Percentiles rank a stretch among this genome's conserved stretches.
phyloP scores from a whole-genome alignment of 371 early-diverging fungal species.

The Agmasoma carcini region DNA sequence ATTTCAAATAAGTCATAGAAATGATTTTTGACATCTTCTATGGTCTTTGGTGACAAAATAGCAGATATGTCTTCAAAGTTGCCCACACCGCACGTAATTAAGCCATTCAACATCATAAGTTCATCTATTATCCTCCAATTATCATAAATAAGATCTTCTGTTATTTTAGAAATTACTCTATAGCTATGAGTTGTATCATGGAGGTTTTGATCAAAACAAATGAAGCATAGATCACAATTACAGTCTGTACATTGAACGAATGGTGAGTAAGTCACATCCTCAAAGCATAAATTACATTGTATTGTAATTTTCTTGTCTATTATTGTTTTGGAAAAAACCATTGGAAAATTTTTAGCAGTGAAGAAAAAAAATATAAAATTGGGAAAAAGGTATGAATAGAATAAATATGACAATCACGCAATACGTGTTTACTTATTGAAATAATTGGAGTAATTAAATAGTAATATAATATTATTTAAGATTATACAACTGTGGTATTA shows the following conservation, averaged over 20 bases:
- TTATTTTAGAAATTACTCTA: conserved; percentile 63
- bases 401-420: no score
- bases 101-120: conserved; percentile 71
- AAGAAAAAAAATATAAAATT: not conserved
- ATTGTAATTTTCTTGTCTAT: conserved; percentile 1
- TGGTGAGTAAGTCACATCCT: conserved; percentile 7
- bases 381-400: no score
- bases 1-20: conserved; percentile 68
- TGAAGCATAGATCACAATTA: conserved; percentile 77
- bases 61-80: conserved; percentile 85
- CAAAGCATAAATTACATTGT: conserved; percentile 43
- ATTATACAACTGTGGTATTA: no score
- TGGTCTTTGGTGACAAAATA: conserved; percentile 71
- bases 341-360: conserved; percentile 5
- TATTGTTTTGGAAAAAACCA: conserved; percentile 17
- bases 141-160: conserved; percentile 65
- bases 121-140: conserved; percentile 93
- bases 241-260: conserved; percentile 71
- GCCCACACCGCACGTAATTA: conserved; percentile 76
- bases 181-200: conserved; percentile 73
- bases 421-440: no score
- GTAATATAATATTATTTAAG: no score
- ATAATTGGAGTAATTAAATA: no score
- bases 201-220: conserved; percentile 66
- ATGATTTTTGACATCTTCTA: conserved; percentile 70